Evolutionary conservation across 306 rosid genomes (phyloP).

Genomic region (Vigna mungo): DNA sequence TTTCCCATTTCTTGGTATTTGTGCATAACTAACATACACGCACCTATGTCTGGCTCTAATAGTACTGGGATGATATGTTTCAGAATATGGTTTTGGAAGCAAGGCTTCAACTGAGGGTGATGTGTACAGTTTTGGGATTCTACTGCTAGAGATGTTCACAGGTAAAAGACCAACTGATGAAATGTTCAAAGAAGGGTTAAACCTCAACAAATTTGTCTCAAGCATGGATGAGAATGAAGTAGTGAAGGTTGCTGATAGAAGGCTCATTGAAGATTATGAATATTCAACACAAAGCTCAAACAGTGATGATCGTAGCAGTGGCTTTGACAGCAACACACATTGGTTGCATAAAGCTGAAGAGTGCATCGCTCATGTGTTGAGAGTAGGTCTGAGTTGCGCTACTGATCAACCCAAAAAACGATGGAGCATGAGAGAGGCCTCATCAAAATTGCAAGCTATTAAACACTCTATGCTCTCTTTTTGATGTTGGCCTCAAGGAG

Average conservation of each 20-base stretch:
- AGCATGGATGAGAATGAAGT: constrained; percentile 38
- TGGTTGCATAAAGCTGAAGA: constrained; percentile 33
- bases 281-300: constrained; percentile 12
- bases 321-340: background rate
- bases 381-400: constrained; percentile 47
- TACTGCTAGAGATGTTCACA: constrained; percentile 50
- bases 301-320: background rate
- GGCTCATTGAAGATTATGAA: constrained; percentile 39
- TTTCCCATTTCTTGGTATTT: too few relatives aligned
- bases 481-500: background rate
- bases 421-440: constrained; percentile 46
- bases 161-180: constrained; percentile 51
- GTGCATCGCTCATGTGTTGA: constrained; percentile 28
- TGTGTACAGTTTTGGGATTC: constrained; percentile 56
- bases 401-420: constrained; percentile 47
- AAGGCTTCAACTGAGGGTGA: constrained; percentile 55
- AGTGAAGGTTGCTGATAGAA: constrained; percentile 30
- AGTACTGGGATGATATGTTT: constrained; percentile 28
- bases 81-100: constrained; percentile 54
- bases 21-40: background rate
- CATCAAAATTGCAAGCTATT: constrained; percentile 38
- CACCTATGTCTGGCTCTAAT: background rate
- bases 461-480: constrained; percentile 9
- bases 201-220: constrained; percentile 38
- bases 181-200: constrained; percentile 54